phyloP scores from a whole-genome alignment of 2,329 filamentous ascomycete species.

The Fusarium albidum region DNA sequence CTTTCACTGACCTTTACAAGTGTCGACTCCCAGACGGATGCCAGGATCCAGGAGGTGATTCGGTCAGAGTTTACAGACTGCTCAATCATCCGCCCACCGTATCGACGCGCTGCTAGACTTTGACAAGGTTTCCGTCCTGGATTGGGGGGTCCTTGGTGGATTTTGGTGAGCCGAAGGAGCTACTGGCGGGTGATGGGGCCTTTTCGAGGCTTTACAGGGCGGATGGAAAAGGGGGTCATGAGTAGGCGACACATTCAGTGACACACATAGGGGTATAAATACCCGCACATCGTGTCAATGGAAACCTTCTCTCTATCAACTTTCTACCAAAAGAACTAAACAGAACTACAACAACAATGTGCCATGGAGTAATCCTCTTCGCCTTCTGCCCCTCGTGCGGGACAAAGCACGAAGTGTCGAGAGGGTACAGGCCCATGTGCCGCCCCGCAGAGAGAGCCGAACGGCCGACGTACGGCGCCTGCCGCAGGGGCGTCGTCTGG shows the following conservation, averaged over 20 bases:
- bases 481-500: constrained; percentile 1
- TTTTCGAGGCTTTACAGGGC: constrained; percentile 38
- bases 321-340: too few species aligned
- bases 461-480: constrained; percentile 9
- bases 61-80: constrained; percentile 41
- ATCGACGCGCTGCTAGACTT: constrained; percentile 46
- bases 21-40: constrained; percentile 42
- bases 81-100: constrained; percentile 45
- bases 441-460: constrained; percentile 5
- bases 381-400: constrained; percentile 19
- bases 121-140: constrained; percentile 45
- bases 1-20: constrained; percentile 27
- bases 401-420: constrained; percentile 14
- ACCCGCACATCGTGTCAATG: too few species aligned
- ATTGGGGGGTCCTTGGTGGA: constrained; percentile 41
- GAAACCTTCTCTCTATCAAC: too few species aligned
- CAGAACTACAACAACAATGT: constrained; percentile 9
- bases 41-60: constrained; percentile 42
- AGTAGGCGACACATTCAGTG: too few species aligned
- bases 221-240: constrained; percentile 18
- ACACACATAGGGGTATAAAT: too few species aligned
- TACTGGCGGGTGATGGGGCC: constrained; percentile 33
- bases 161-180: constrained; percentile 38
- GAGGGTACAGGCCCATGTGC: constrained; percentile 21
- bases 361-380: constrained; percentile 17